phyloP scores from a whole-genome alignment of 169 alveolate species.

The Neospora caninum region DNA sequence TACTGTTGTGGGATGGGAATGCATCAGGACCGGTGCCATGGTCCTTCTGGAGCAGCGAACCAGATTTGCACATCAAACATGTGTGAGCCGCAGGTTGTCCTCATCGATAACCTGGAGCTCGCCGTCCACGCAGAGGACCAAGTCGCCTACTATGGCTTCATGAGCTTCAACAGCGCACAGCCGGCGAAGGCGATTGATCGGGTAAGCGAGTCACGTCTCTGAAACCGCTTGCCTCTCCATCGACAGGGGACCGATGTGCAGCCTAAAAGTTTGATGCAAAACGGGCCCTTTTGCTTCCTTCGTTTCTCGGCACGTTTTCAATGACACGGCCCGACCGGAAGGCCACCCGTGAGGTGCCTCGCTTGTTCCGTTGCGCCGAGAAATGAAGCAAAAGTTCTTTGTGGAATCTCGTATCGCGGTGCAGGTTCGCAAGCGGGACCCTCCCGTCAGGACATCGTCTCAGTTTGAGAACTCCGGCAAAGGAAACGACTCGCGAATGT shows the following conservation, averaged over 20 bases:
- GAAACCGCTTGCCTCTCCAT: too few species aligned
- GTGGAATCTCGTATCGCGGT: background rate
- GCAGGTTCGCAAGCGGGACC: background rate
- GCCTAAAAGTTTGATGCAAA: too few species aligned
- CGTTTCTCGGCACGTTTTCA: too few species aligned
- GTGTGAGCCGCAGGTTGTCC: slow-evolving; percentile 22
- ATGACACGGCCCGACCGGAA: too few species aligned
- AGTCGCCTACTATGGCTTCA: slow-evolving; percentile 7
- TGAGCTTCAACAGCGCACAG: background rate
- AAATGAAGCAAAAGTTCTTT: too few species aligned
- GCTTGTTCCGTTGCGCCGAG: too few species aligned
- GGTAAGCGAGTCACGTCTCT: background rate
- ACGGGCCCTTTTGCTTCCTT: too few species aligned
- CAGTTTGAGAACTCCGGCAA: slow-evolving; percentile 1
- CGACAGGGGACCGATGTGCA: too few species aligned
- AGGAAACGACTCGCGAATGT: background rate
- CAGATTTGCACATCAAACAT: background rate
- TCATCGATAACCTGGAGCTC: slow-evolving; percentile 26
- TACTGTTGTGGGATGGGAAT: background rate
- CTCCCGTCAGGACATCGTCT: background rate
- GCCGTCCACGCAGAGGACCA: slow-evolving; percentile 33
- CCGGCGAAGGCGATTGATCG: background rate
- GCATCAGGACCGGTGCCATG: background rate
- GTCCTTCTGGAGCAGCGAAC: background rate
- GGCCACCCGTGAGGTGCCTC: too few species aligned